phyloP scores from a whole-genome alignment of 2,329 filamentous ascomycete genomes.

The Sporothrix phasma region DNA sequence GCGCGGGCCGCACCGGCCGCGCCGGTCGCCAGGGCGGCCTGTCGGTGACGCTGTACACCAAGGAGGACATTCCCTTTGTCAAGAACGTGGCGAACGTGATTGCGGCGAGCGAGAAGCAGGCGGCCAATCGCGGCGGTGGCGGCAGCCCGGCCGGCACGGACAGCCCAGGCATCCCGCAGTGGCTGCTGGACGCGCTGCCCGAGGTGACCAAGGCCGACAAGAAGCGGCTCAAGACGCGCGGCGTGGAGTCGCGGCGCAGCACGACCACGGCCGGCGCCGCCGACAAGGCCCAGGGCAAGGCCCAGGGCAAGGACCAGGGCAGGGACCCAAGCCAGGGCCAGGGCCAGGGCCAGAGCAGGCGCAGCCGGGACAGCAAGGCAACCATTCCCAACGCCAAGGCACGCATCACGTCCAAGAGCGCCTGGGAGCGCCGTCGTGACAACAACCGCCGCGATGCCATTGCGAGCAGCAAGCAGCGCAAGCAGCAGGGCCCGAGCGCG shows the following conservation, averaged over 20 bases:
- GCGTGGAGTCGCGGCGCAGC: conserved; percentile 59
- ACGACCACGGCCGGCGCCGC: conserved; percentile 19
- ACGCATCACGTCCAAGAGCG: conserved; percentile 75
- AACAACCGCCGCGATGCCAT: conserved; percentile 56
- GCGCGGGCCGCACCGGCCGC: conserved; percentile 81
- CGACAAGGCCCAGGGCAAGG: background rate
- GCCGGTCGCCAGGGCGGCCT: conserved; percentile 81
- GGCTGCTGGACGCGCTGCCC: conserved; percentile 81
- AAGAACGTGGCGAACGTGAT: conserved; percentile 93
- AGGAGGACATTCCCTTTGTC: conserved; percentile 82
- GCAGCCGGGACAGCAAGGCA: conserved; percentile 22
- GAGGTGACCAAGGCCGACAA: conserved; percentile 74
- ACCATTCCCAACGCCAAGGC: conserved; percentile 32
- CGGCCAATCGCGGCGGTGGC: conserved; percentile 24
- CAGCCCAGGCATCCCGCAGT: conserved; percentile 51
- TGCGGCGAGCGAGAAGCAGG: conserved; percentile 65
- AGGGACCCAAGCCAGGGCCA: background rate
- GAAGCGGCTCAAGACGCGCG: conserved; percentile 70
- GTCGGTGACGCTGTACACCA: conserved; percentile 89
- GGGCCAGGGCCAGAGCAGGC: too few species aligned
- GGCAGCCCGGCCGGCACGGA: background rate
- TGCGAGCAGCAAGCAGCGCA: conserved; percentile 49
- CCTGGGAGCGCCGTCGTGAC: conserved; percentile 60
- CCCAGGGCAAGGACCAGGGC: too few species aligned
- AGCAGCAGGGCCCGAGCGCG: conserved; percentile 25